Evolutionary conservation across 139 green algal species (phyloP).

Genomic region (Chlorella sp.): DNA sequence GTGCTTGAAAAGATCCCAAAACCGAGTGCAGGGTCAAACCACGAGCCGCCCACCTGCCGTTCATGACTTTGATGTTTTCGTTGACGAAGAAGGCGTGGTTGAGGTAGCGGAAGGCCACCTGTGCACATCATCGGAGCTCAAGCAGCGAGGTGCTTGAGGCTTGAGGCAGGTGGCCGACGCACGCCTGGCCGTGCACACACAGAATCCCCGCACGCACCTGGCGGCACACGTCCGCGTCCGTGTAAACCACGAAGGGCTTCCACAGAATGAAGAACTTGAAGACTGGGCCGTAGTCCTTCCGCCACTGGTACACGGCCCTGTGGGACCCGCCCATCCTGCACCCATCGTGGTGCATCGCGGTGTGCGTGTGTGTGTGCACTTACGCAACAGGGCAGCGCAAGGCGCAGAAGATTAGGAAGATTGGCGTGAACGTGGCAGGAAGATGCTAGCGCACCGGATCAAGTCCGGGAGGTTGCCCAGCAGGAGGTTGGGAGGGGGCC

Average conservation of each 20-base stretch:
- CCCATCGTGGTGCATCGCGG: too few species aligned
- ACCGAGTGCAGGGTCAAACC: not conserved
- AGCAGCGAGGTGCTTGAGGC: too few species aligned
- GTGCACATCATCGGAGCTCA: too few species aligned
- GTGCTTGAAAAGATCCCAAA: not conserved
- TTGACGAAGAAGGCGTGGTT: too few species aligned
- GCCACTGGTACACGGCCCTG: not conserved
- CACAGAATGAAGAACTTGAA: not conserved
- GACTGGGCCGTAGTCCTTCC: not conserved
- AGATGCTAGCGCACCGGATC: not conserved
- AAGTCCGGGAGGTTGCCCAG: too few species aligned
- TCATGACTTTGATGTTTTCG: too few species aligned
- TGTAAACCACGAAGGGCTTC: not conserved
- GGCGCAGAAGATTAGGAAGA: not conserved
- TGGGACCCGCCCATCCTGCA: not conserved
- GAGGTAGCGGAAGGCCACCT: too few species aligned
- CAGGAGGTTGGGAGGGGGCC: not conserved
- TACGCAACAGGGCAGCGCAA: too few species aligned
- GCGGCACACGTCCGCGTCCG: not conserved
- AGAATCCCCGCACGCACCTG: not conserved
- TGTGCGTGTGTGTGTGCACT: too few species aligned
- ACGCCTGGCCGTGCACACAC: not conserved
- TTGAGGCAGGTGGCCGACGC: too few species aligned
- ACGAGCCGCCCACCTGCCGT: not conserved
- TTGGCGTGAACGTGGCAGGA: not conserved